Base-by-base conservation (phyloP, 2,329 filamentous ascomycete species). In the Cytospora mali region DNA sequence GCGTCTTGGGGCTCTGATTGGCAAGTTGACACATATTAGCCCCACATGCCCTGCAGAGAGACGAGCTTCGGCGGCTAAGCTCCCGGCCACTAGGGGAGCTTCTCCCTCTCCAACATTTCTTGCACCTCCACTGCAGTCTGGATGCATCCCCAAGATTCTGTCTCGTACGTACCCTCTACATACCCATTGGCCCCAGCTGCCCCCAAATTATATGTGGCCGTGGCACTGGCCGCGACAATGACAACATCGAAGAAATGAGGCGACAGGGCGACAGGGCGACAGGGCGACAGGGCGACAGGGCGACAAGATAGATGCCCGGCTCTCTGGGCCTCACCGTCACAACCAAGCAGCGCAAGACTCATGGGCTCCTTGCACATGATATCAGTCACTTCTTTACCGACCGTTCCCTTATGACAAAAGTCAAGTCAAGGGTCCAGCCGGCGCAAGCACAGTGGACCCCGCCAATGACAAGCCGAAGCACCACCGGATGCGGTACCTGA, bases 391-490 rank as follows among this genome's bases (percentile, higher is more conserved):
- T 42, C 39, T n/a, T 42, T n/a, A 42, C 39, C 18, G n/a, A 18
- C 18, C n/a, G 42, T 23, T n/a, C n/a, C 42, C n/a, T 4, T 39
- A 39, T 46, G 35, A 18, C 16, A 31, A 39, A 39, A 16, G 5
- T 16, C 4, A 39, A 23, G 10, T 23, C 42, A 46, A 46, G n/a
- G 42, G 42, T 23, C 42, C n/a, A 23, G 31, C 21, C n/a, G n/a
- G 42, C 42, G n/a, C 42, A 46, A 46, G 42, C 42, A 46, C 42
- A 23, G 42, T 46, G 42, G 42, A 46, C 21, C 7, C 42, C 53
- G 53, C 53, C 53, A 27, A 28, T 62, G 49, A 33, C 54, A 52
- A 54, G 48, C 59, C 55, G 50, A 18, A 25, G 55, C 55, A 49
- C 55, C 42, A 28, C 48, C 27, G 33, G 54, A 31, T 42, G 42